These are phyloP conservation scores for Schoenoplectus tabernaemontani DNA, from an alignment of 202 grass and related monocot species.

Conservation along the genomic window DNA sequence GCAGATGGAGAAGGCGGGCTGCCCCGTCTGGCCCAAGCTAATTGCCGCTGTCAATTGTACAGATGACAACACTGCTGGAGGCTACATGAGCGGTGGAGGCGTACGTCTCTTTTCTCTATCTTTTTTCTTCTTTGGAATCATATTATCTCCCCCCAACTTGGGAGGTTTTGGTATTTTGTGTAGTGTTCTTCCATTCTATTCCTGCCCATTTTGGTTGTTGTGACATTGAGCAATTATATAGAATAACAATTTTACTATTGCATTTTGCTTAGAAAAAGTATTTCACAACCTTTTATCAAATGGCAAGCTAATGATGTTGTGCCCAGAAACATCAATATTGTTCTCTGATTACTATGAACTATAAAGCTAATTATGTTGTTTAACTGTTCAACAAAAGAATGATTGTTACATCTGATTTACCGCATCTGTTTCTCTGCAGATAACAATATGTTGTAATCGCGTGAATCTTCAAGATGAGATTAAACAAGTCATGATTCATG, in stretches of 20 bases:
- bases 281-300: not conserved
- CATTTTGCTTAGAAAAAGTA: too few species aligned
- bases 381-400: not conserved
- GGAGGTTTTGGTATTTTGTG: not conserved
- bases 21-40: constrained; percentile 45
- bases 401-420: not conserved
- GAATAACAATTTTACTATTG: too few species aligned
- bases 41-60: constrained; percentile 37
- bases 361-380: not conserved
- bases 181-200: not conserved
- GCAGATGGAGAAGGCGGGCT: constrained; percentile 58
- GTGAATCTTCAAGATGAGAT: constrained; percentile 56
- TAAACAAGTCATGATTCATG: constrained; percentile 71
- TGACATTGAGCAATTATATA: not conserved
- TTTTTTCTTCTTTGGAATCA: not conserved
- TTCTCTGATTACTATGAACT: not conserved
- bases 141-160: not conserved
- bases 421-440: constrained; percentile 37
- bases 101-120: constrained; percentile 24
- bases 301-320: not conserved
- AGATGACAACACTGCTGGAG: constrained; percentile 24
- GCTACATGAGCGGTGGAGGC: constrained; percentile 32
- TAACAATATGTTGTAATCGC: constrained; percentile 77
- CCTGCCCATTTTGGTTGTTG: not conserved
- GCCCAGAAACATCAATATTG: not conserved